Conservation (phyloP, 73 alveolate genomes). For the Effrenium voratum region DNA sequence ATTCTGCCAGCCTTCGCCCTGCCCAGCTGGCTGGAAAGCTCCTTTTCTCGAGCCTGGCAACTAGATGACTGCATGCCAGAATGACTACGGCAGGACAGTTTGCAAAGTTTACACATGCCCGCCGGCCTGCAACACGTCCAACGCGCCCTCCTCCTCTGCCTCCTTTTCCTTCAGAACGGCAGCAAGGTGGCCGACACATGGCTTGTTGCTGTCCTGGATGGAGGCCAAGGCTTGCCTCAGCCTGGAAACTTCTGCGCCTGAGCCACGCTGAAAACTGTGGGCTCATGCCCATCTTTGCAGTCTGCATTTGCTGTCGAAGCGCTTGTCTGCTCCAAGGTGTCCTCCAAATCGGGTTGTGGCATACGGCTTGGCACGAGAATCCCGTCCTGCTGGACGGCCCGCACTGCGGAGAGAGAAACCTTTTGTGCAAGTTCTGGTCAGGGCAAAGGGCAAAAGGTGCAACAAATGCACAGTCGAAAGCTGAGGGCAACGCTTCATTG, state of each 20-base stretch:
- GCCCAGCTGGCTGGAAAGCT: neutral
- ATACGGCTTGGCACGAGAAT: neutral
- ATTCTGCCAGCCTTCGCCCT: neutral
- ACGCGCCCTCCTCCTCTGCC: neutral
- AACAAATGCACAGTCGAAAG: neutral
- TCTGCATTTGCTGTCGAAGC: neutral
- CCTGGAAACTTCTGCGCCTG: neutral
- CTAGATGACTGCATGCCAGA: neutral
- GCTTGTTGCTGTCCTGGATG: neutral
- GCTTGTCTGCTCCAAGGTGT: neutral
- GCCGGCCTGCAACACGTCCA: neutral
- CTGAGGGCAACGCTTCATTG: neutral
- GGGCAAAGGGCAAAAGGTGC: neutral
- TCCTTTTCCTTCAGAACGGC: neutral
- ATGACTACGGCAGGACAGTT: neutral
- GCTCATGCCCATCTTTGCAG: neutral
- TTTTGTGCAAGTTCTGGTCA: neutral
- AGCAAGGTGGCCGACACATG: neutral
- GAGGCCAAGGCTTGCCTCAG: neutral
- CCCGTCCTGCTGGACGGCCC: no score
- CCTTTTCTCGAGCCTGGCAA: neutral
- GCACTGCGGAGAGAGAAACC: neutral
- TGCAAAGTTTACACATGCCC: neutral
- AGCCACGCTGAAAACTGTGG: neutral
- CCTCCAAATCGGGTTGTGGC: neutral